These are phyloP conservation scores for Friedmanniomyces simplex DNA, from an alignment of 495 filamentous ascomycete genomes.

Conservation along the genomic window DNA sequence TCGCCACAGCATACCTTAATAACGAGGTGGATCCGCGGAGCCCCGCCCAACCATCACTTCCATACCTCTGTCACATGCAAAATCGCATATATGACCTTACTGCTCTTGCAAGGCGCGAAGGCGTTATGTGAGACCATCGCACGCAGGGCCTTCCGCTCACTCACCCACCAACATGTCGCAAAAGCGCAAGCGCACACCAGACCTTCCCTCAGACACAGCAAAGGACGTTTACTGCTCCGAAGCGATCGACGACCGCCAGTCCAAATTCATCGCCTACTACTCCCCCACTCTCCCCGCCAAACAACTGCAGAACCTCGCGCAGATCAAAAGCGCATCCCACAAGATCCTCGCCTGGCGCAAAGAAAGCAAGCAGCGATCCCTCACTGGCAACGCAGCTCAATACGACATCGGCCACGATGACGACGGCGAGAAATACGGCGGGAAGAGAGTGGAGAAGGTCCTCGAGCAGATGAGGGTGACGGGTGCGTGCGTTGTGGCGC, in stretches of 20 bases:
- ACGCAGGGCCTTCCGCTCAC: neutral
- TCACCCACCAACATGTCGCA: slow-evolving; percentile 17
- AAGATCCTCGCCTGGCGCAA: slow-evolving; percentile 35
- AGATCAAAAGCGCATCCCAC: slow-evolving; percentile 32
- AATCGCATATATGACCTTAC: too few species aligned
- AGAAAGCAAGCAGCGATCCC: slow-evolving; percentile 25
- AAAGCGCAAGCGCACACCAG: slow-evolving; percentile 21
- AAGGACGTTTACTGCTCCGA: slow-evolving; percentile 28
- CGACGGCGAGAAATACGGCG: slow-evolving; percentile 38
- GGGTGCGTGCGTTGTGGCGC: slow-evolving; percentile 36
- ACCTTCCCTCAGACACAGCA: neutral
- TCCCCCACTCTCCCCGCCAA: slow-evolving; percentile 30
- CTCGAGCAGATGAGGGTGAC: slow-evolving; percentile 28
- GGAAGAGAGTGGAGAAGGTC: slow-evolving; percentile 31
- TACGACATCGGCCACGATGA: slow-evolving; percentile 35
- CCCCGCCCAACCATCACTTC: too few species aligned
- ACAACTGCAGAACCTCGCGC: slow-evolving; percentile 28
- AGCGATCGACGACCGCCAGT: slow-evolving; percentile 32
- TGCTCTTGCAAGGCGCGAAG: neutral
- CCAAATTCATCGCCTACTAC: slow-evolving; percentile 35
- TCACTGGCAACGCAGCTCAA: slow-evolving; percentile 20
- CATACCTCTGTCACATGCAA: too few species aligned
- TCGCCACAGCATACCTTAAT: too few species aligned
- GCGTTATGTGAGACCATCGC: neutral
- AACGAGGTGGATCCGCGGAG: too few species aligned